A percentile compares a stretch with the other conserved stretches of the same genome.
These are phyloP conservation scores for Lolium rigidum DNA, from an alignment of 176 grass and related monocot genomes.

Conservation along the genomic window DNA sequence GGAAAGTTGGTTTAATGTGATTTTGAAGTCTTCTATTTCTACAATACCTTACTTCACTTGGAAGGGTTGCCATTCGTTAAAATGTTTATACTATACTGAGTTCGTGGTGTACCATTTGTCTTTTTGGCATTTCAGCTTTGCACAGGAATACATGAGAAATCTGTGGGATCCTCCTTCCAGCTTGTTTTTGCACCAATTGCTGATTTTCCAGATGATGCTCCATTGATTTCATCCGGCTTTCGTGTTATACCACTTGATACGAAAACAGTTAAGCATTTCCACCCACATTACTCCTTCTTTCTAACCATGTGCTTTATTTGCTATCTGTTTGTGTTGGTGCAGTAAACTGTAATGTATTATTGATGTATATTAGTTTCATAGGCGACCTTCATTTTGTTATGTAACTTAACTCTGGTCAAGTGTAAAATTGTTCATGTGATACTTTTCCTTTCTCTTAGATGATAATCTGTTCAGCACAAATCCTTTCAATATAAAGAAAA, in stretches of 20 bases:
- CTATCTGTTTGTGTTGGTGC: not conserved
- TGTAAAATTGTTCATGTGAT: not conserved
- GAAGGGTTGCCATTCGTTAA: not conserved
- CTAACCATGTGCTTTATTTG: not conserved
- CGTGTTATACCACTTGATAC: slow-evolving; percentile 92
- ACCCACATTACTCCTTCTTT: not conserved
- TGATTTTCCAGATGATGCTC: slow-evolving; percentile 88
- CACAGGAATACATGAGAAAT: slow-evolving; percentile 94
- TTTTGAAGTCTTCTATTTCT: not conserved
- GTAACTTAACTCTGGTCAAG: not conserved
- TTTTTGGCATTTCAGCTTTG: slow-evolving; percentile 67
- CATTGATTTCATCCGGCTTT: slow-evolving; percentile 90
- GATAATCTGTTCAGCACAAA: slow-evolving; percentile 4
- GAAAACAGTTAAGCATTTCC: slow-evolving; percentile 74
- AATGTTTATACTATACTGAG: not conserved
- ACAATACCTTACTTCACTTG: not conserved
- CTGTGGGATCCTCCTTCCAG: slow-evolving; percentile 86
- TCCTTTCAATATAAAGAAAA: not conserved
- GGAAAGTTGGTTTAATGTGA: not conserved
- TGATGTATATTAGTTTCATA: not conserved
- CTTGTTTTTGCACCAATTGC: slow-evolving; percentile 96
- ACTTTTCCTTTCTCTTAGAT: not conserved
- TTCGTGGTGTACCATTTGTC: slow-evolving; percentile 15
- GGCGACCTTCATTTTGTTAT: not conserved
- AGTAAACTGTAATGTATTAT: not conserved